Evolutionary conservation across 345 rosid genomes (phyloP), one percentile per base, ranked within the genome.

Genomic region (Hypericum perforatum): DNA sequence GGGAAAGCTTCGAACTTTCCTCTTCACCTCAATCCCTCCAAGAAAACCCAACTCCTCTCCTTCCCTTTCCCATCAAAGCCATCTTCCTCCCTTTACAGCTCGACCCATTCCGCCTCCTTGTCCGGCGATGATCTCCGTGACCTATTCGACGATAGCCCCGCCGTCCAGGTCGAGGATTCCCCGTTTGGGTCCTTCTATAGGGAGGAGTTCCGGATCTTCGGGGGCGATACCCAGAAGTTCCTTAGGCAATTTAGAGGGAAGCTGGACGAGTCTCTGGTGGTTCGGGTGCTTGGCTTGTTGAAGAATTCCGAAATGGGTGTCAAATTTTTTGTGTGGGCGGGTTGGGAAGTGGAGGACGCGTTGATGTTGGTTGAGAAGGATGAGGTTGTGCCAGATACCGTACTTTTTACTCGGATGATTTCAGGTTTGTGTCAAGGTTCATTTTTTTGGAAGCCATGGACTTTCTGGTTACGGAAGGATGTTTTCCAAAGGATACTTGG

Each of bases 341-440:
- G 96, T 65, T 76, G 84, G 68, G 95, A 91, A 71, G 79, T 87
- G 92, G 78, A 79, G 70, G 96, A 88, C 62, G 96, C 95, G 22
- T 70, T 91, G 37, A 15, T 59, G 2, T 74, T 88, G 72, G 70
- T 81, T 60, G 95, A 85, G 60, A 64, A 67, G 48, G 94, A 85
- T 68, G 88, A 79, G 14, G 78, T 67, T 69, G 75, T 69, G 43
- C 88, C 90, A 32, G 81, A 85, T 69, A 78, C 98, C 6, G 70
- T 78, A 5, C 62, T 91, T 54, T 91, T 82, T 62, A 87, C 95
- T 0, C 79, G 82, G 59, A 80, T 91, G 82, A 82, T 91, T 70
- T 80, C 85, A 15, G 98, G 96, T 50, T 63, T 91, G 64, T 91
- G 96, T 70, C 92, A 91, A 76, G 95, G 90, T 70, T 87, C 88